These are phyloP conservation scores for Hypoxylon sp. DNA, from an alignment of 2,329 filamentous ascomycete genomes.

Conservation along the genomic window DNA sequence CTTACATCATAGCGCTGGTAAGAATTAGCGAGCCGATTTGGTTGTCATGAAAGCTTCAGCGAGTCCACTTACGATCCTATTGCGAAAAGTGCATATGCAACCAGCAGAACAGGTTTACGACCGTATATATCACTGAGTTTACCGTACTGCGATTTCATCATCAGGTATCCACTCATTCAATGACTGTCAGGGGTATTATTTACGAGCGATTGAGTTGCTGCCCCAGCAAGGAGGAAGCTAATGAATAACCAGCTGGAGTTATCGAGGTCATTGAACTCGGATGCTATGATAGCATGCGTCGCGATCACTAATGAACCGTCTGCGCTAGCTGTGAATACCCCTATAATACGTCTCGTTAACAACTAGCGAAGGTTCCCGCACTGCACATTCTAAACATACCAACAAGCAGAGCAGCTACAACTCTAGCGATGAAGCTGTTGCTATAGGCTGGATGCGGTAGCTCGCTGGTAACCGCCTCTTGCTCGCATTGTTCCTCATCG, in stretches of 20 bases:
- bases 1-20: constrained; percentile 54
- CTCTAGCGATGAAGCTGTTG: constrained; percentile 43
- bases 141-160: constrained; percentile 59
- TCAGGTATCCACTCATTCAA: constrained; percentile 11
- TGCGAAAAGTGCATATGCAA: constrained; percentile 66
- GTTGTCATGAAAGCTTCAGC: not conserved
- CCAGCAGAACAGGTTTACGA: constrained; percentile 65
- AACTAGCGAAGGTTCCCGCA: not conserved
- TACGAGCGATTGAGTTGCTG: constrained; percentile 68
- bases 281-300: constrained; percentile 74
- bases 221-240: constrained; percentile 65
- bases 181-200: constrained; percentile 37
- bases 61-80: constrained; percentile 61
- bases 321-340: constrained; percentile 75
- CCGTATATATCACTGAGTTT: constrained; percentile 73
- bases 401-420: constrained; percentile 44
- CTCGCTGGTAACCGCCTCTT: not conserved
- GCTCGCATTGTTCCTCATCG: constrained; percentile 29
- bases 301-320: constrained; percentile 77
- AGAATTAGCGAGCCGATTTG: constrained; percentile 12
- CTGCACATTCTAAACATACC: constrained; percentile 32
- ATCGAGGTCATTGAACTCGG: constrained; percentile 70
- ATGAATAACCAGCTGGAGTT: constrained; percentile 72
- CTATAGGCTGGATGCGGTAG: constrained; percentile 32
- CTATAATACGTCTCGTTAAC: constrained; percentile 34